Conservation (phyloP, 768 basidiomycete species). For the Termitomyces sp. region DNA sequence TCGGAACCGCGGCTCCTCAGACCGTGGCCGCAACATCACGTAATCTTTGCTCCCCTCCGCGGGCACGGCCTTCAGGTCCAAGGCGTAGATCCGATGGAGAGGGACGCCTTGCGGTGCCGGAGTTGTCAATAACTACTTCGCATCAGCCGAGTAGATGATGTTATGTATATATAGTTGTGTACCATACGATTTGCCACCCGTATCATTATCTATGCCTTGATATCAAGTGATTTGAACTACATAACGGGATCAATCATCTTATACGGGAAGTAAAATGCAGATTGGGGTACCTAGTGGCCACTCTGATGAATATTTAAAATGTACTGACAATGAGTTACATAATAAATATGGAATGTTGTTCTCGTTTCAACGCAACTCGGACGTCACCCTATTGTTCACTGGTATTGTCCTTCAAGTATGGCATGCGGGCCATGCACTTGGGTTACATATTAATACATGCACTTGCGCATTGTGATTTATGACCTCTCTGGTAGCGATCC, state of each 20-base stretch:
- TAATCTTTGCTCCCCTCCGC: conserved; percentile 14
- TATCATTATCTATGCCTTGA: not conserved
- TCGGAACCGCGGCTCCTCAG: not conserved
- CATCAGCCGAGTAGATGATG: not conserved
- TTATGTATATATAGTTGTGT: conserved; percentile 3
- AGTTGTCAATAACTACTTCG: not conserved
- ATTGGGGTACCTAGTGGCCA: not conserved
- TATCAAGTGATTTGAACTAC: not conserved
- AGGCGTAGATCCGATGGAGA: conserved; percentile 18
- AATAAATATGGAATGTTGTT: not conserved
- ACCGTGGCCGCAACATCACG: not conserved
- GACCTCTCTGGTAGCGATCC: conserved; percentile 15
- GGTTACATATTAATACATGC: not conserved
- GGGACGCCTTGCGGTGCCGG: conserved; percentile 4
- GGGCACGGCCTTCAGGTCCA: conserved; percentile 31
- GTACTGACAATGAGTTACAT: not conserved
- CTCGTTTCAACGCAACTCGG: not conserved
- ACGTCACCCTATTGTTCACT: conserved; percentile 5
- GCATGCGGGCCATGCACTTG: not conserved
- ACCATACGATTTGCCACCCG: not conserved
- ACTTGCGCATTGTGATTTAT: not conserved
- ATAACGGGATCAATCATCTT: not conserved
- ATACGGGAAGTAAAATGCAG: not conserved
- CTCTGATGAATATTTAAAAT: not conserved
- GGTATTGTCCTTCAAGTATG: conserved; percentile 3